Evolutionary conservation across 2,329 filamentous ascomycete genomes (phyloP), one percentile per base, ranked within the genome.

Genomic region (Xylariaceae sp.): DNA sequence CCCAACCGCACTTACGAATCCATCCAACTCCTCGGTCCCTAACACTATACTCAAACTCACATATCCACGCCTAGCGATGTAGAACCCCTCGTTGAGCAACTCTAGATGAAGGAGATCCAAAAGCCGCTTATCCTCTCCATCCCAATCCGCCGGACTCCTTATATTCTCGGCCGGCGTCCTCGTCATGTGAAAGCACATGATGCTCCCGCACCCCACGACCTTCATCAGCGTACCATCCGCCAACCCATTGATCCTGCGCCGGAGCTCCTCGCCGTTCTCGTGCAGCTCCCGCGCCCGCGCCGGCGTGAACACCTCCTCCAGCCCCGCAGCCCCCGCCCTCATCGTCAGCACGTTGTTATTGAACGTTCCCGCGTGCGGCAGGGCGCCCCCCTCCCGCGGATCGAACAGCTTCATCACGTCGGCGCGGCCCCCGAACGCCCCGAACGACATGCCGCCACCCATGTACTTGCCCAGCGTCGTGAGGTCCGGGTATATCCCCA

Each of bases 401-500:
- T 75, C 71, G 54, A 73, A 80, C 11, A 74, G 51, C n/a, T 47
- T 42, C 78, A 86, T 83, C 45, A 85, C 69, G 4, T 78, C 71
- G 56, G 55, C 18, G 69, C 66, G 0, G 47, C 83, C 83, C 1
- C 83, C 82, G 53, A 87, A 85, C 0, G 77, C 80, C 2, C 82
- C 83, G 53, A 85, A 83, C 0, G 77, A 70, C 51, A 85, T 70
- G 0, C 82, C 83, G 3, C 82, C 83, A 4, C 81, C 83, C 2
- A 85, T 63, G 52, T 76, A 85, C 54, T 86, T 87, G 0, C 83
- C 83, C 31, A 85, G 60, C 0, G 79, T 81, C 34, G 74, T 79
- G 39, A 86, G 57, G 53, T 86, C 83, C 0, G 82, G 80, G 2
- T 62, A 64, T 7, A 82, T 55, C 2, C 61, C 66, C 19, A 65